phyloP scores from a whole-genome alignment of 306 rosid species.

The Trifolium fragiferum region DNA sequence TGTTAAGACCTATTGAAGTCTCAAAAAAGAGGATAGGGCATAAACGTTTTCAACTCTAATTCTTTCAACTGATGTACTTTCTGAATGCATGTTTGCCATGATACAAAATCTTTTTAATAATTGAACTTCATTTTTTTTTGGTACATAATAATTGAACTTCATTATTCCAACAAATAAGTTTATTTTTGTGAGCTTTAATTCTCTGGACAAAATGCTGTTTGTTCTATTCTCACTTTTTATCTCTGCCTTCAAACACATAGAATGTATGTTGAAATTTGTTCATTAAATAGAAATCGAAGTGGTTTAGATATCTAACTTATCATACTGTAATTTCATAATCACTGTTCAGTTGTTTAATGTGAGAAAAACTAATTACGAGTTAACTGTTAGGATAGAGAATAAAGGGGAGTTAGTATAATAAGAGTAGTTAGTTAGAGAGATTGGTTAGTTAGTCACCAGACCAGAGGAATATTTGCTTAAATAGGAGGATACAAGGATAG shows the following conservation, averaged over 20 bases:
- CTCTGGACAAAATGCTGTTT: constrained; percentile 24
- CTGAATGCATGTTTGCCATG: constrained; percentile 26
- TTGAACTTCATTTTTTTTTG: too few relatives aligned
- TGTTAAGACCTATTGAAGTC: constrained; percentile 3
- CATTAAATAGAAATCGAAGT: constrained; percentile 12
- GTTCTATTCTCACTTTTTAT: constrained; percentile 24
- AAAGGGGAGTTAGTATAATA: not conserved
- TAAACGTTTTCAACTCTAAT: constrained; percentile 6
- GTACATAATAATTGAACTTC: too few relatives aligned
- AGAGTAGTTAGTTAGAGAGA: not conserved
- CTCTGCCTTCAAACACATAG: constrained; percentile 1
- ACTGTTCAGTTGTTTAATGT: constrained; percentile 5
- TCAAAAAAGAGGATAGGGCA: not conserved
- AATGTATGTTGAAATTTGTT: constrained; percentile 29
- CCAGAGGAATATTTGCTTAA: not conserved
- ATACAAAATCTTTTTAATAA: constrained; percentile 12
- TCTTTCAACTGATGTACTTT: not conserved
- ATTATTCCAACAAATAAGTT: constrained; percentile 14
- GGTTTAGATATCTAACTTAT: constrained; percentile 31
- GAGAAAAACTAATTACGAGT: constrained; percentile 4
- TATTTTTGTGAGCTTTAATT: not conserved
- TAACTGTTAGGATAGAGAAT: constrained; percentile 3
- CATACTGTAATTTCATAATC: constrained; percentile 14
- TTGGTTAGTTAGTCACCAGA: not conserved
- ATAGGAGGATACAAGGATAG: not conserved